These are phyloP conservation scores for Phaseolus lunatus DNA, from an alignment of 306 rosid species.

Conservation along the genomic window DNA sequence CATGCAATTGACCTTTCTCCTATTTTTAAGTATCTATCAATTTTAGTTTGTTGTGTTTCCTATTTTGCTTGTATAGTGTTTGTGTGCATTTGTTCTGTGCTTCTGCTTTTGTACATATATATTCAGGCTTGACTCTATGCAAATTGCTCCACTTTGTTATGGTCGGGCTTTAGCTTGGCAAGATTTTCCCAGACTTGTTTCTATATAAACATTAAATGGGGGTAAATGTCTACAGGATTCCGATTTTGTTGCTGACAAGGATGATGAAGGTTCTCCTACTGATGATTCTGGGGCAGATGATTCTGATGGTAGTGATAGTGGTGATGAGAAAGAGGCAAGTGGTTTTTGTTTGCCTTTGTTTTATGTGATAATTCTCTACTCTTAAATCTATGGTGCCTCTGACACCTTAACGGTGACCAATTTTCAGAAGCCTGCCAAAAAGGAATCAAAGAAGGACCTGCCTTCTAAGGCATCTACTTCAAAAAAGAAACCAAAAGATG, in stretches of 20 bases:
- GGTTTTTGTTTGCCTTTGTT: conserved; percentile 27
- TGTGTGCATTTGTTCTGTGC: conserved; percentile 23
- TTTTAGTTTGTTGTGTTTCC: conserved; percentile 20
- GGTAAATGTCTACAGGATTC: conserved; percentile 68
- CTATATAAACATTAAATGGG: conserved; percentile 26
- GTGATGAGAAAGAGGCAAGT: conserved; percentile 83
- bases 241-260: conserved; percentile 85
- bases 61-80: conserved; percentile 11
- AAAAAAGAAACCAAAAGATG: conserved; percentile 78
- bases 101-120: background rate
- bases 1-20: background rate
- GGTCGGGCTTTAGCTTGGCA: conserved; percentile 2
- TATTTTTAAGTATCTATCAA: background rate
- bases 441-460: conserved; percentile 79
- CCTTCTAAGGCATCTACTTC: conserved; percentile 85
- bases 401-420: conserved; percentile 36
- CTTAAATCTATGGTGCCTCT: conserved; percentile 26
- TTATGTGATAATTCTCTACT: conserved; percentile 29
- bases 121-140: background rate
- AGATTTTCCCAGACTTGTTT: conserved; percentile 9
- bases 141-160: background rate
- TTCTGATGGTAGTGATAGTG: conserved; percentile 82
- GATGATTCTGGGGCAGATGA: conserved; percentile 97
- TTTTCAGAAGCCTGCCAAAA: conserved; percentile 87
- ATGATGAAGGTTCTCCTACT: conserved; percentile 95